Evolutionary conservation across 2,329 filamentous ascomycete species (phyloP).

Genomic region (Diaporthe sp.): DNA sequence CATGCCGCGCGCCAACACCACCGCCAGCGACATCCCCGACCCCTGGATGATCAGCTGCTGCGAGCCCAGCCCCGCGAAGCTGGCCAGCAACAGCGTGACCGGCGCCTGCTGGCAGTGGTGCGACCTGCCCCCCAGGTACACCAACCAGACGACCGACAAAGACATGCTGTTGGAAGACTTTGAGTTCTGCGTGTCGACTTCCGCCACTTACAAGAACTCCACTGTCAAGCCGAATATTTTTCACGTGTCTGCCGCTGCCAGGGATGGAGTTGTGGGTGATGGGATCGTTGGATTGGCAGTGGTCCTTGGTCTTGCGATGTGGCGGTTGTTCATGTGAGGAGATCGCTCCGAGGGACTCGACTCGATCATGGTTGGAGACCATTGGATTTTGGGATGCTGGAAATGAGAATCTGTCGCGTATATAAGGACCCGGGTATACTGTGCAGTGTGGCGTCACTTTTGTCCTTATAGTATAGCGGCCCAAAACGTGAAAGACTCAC

Average conservation of each 20-base stretch:
- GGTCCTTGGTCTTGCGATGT: not conserved
- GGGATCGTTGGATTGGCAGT: not conserved
- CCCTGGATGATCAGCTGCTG: conserved; percentile 7
- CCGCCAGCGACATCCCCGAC: not conserved
- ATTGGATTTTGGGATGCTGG: not conserved
- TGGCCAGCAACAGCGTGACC: not conserved
- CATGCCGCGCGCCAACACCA: not conserved
- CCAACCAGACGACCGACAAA: not conserved
- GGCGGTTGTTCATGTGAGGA: not conserved
- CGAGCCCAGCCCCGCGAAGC: not conserved
- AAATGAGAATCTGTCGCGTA: no score
- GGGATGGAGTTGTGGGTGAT: not conserved
- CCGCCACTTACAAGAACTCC: not conserved
- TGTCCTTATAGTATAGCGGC: no score
- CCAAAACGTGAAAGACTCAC: no score
- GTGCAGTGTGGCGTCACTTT: no score
- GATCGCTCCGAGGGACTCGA: not conserved
- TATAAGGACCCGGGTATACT: no score
- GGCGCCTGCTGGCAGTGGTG: conserved; percentile 12
- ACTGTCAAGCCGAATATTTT: not conserved
- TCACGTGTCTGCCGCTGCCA: not conserved
- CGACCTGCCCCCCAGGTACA: not conserved
- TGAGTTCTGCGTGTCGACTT: not conserved
- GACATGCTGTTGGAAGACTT: not conserved
- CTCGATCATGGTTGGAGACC: not conserved